These are phyloP conservation scores for Neobulgaria alba DNA, from an alignment of 2,329 filamentous ascomycete genomes.

Conservation along the genomic window DNA sequence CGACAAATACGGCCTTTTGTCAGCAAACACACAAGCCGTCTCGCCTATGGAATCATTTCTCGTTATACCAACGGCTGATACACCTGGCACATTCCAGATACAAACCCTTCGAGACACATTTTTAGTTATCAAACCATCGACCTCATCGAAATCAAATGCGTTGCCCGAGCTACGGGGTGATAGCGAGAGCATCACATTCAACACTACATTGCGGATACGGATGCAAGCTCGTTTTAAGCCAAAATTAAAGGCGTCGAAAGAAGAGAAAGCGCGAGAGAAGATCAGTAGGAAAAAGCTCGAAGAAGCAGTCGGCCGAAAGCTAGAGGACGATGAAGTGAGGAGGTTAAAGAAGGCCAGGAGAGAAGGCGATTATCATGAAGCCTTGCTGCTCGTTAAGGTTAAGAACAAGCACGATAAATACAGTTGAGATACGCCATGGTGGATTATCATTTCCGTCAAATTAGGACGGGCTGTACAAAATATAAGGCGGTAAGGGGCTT, in stretches of 20 bases:
- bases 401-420: conserved; percentile 93
- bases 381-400: conserved; percentile 74
- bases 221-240: conserved; percentile 97
- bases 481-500: too few species aligned
- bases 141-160: conserved; percentile 37
- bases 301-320: conserved; percentile 62
- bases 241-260: conserved; percentile 66
- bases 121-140: conserved; percentile 50
- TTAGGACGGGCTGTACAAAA: too few species aligned
- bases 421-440: conserved; percentile 31
- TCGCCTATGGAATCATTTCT: conserved; percentile 76
- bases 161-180: conserved; percentile 67
- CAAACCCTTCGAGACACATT: conserved; percentile 67
- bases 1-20: conserved; percentile 73
- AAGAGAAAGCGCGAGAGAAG: conserved; percentile 75
- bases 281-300: conserved; percentile 82
- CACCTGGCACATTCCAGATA: conserved; percentile 63
- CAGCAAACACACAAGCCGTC: conserved; percentile 72
- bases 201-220: conserved; percentile 68
- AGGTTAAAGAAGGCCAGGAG: conserved; percentile 71
- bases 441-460: too few species aligned
- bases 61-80: conserved; percentile 53
- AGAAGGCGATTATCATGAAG: conserved; percentile 86
- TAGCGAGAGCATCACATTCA: conserved; percentile 55
- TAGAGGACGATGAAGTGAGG: conserved; percentile 82